These are phyloP conservation scores for Termitomyces sp. DNA, from an alignment of 768 basidiomycete species.

Conservation along the genomic window DNA sequence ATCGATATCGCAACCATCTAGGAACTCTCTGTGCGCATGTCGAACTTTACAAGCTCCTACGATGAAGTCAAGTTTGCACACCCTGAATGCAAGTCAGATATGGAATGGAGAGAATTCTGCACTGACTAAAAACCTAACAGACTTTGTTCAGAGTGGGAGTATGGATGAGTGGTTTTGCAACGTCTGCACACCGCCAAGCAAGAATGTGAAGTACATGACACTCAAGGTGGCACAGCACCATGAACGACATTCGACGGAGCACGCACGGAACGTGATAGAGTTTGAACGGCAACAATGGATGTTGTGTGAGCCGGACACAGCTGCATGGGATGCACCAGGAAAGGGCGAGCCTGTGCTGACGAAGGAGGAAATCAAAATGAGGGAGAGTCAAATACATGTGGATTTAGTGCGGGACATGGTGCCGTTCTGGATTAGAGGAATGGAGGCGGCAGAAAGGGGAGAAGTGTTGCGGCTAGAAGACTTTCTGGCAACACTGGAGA, in stretches of 20 bases:
- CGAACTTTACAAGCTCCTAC: conserved; percentile 4
- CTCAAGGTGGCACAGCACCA: conserved; percentile 21
- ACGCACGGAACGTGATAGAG: conserved; percentile 15
- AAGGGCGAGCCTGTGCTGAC: conserved; percentile 19
- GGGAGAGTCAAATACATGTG: conserved; percentile 28
- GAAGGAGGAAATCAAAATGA: conserved; percentile 25
- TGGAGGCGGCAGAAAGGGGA: conserved; percentile 44
- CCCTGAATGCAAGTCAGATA: conserved; percentile 11
- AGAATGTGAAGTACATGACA: conserved; percentile 18
- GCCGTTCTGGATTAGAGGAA: conserved; percentile 49
- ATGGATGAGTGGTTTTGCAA: conserved; percentile 30
- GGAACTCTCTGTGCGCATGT: conserved; percentile 5
- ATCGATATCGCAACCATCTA: conserved; percentile 3
- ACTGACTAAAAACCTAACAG: conserved; percentile 9
- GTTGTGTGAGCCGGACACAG: conserved; percentile 12
- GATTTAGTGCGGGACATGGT: conserved; percentile 47
- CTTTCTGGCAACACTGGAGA: conserved; percentile 32
- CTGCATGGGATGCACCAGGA: conserved; percentile 20
- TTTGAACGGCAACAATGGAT: conserved; percentile 15
- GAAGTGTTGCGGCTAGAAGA: conserved; percentile 39
- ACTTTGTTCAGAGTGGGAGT: conserved; percentile 21
- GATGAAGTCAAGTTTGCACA: conserved; percentile 9
- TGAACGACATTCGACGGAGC: conserved; percentile 18
- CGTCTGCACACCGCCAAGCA: conserved; percentile 39
- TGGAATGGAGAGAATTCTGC: not conserved